Evolutionary conservation across 306 rosid species (phyloP).

Genomic region (Dalbergia oliveri): DNA sequence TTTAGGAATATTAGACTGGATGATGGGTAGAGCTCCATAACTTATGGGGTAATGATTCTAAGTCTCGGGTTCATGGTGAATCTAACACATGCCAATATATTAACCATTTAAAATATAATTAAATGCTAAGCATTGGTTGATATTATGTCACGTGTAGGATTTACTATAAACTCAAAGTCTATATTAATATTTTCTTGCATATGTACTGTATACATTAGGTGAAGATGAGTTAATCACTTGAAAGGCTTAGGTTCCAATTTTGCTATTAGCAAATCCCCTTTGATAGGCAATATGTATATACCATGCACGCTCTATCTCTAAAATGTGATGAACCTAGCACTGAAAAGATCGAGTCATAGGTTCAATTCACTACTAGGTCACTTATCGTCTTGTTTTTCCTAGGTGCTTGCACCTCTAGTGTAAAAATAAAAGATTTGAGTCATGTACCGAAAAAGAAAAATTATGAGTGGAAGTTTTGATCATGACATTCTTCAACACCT

Average conservation of each 20-base stretch:
- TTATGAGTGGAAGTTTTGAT: conserved; percentile 32
- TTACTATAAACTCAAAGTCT: too few relatives aligned
- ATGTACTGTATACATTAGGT: not conserved
- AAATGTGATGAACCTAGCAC: not conserved
- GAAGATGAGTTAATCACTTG: conserved; percentile 25
- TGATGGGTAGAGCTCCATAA: conserved; percentile 41
- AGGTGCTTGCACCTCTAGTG: conserved; percentile 4
- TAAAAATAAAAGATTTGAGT: not conserved
- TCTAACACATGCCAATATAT: too few relatives aligned
- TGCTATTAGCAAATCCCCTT: not conserved
- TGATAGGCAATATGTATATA: conserved; percentile 28
- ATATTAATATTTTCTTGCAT: not conserved
- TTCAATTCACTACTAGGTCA: not conserved
- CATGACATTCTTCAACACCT: conserved; percentile 2
- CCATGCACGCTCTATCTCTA: not conserved
- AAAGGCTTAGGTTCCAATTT: conserved; percentile 34
- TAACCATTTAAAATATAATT: too few relatives aligned
- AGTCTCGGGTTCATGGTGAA: too few relatives aligned
- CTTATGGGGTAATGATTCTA: not conserved
- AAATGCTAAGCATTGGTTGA: too few relatives aligned
- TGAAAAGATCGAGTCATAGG: not conserved
- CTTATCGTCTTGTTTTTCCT: not conserved
- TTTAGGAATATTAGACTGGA: conserved; percentile 35
- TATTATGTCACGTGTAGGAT: too few relatives aligned
- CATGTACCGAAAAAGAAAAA: not conserved